phyloP scores from a whole-genome alignment of 192 early-diverging fungal genomes.

The Entomortierella lignicola region DNA sequence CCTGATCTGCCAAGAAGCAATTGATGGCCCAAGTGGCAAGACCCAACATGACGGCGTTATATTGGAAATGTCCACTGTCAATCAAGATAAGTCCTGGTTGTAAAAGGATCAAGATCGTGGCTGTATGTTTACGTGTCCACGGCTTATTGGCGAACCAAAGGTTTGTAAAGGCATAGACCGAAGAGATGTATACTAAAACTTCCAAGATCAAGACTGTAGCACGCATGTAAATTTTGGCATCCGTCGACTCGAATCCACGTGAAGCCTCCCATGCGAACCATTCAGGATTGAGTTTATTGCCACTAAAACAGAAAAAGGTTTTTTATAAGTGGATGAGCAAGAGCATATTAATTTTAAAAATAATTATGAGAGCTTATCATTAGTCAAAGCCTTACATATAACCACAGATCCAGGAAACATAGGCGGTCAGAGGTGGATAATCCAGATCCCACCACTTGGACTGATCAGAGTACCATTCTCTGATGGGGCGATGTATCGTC shows the following conservation, averaged over 20 bases:
- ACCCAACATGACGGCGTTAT: conserved; percentile 97
- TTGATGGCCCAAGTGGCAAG: conserved; percentile 82
- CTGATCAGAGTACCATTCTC: conserved; percentile 91
- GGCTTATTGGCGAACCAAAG: conserved; percentile 56
- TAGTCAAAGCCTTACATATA: conserved; percentile 61
- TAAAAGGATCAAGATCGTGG: conserved; percentile 74
- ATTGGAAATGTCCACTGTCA: conserved; percentile 98
- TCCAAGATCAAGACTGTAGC: conserved; percentile 82
- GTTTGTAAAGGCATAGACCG: conserved; percentile 74
- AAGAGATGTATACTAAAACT: conserved; percentile 79
- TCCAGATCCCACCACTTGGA: conserved; percentile 96
- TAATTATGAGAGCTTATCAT: neutral
- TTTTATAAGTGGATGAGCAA: neutral
- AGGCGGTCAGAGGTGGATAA: conserved; percentile 97
- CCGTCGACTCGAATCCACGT: conserved; percentile 80
- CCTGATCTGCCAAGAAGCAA: conserved; percentile 69
- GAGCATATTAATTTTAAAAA: neutral
- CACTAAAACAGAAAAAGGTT: no score
- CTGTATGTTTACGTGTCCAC: conserved; percentile 50
- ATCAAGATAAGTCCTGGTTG: conserved; percentile 93
- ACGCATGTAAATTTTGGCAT: conserved; percentile 93
- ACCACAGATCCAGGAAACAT: conserved; percentile 90
- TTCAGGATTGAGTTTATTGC: conserved; percentile 75
- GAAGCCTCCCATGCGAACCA: conserved; percentile 92
- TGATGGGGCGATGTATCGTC: conserved; percentile 79